These are phyloP conservation scores for Rosa chinensis DNA, from an alignment of 306 rosid genomes.

Conservation along the genomic window DNA sequence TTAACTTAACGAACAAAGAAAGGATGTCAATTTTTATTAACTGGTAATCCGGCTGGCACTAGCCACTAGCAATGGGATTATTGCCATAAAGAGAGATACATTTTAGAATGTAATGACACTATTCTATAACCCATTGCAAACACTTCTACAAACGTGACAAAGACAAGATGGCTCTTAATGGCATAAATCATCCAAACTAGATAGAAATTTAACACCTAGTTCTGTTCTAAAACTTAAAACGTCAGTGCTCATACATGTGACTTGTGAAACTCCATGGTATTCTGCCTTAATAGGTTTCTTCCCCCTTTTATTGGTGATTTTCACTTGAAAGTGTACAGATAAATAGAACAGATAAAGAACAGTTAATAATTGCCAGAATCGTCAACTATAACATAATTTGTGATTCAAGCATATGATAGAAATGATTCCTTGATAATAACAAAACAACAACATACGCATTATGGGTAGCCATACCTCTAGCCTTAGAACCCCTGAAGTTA, in stretches of 20 bases:
- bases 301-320: neutral
- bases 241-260: neutral
- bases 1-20: neutral
- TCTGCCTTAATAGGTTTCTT: neutral
- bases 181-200: neutral
- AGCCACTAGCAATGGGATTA: neutral
- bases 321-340: neutral
- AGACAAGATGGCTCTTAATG: neutral
- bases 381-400: neutral
- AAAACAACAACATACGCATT: neutral
- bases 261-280: neutral
- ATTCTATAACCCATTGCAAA: neutral
- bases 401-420: neutral
- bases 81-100: neutral
- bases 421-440: neutral
- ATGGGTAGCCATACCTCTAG: conserved; percentile 65
- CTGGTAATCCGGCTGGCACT: neutral
- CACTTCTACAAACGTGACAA: neutral
- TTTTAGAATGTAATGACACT: neutral
- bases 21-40: too few species aligned
- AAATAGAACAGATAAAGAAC: neutral
- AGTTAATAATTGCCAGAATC: neutral
- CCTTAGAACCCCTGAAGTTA: conserved; percentile 65
- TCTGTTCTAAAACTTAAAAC: neutral
- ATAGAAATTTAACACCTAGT: neutral